phyloP scores from a whole-genome alignment of 1,284 basidiomycete species.

The Puccinia polysora region DNA sequence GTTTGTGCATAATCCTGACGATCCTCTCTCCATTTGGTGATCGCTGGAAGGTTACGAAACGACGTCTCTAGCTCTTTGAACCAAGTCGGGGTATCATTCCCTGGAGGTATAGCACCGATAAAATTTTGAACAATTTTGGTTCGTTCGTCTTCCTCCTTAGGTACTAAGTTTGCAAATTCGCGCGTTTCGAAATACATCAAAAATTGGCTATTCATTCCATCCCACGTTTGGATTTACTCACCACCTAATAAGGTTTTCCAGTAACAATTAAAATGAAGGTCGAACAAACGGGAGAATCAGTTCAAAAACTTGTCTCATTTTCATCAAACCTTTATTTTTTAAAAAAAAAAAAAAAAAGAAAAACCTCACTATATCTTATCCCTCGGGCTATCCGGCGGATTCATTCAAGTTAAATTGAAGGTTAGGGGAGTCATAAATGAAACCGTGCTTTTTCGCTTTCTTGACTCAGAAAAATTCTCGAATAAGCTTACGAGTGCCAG shows the following conservation, averaged over 20 bases:
- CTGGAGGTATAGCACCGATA: not conserved
- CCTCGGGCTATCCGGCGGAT: not conserved
- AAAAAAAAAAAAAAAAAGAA: no score
- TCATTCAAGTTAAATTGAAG: not conserved
- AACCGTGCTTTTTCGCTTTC: not conserved
- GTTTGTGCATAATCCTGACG: not conserved
- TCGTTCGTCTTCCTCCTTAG: not conserved
- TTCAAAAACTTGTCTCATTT: not conserved
- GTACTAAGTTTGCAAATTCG: not conserved
- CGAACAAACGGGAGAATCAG: not conserved
- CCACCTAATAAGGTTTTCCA: not conserved
- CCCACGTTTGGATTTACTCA: not conserved
- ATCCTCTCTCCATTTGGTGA: slow-evolving; percentile 1
- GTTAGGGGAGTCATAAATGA: not conserved
- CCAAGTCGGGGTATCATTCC: not conserved
- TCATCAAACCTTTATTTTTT: not conserved
- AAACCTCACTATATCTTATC: not conserved
- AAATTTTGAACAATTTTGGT: not conserved
- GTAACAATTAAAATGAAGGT: no score
- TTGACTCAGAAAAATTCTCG: not conserved
- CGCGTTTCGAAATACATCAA: no score
- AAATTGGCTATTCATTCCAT: not conserved
- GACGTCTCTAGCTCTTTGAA: not conserved
- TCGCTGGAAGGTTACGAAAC: not conserved
- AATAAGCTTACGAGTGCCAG: not conserved